Conservation (phyloP, 495 filamentous ascomycete species). For the Niebla homalea region DNA sequence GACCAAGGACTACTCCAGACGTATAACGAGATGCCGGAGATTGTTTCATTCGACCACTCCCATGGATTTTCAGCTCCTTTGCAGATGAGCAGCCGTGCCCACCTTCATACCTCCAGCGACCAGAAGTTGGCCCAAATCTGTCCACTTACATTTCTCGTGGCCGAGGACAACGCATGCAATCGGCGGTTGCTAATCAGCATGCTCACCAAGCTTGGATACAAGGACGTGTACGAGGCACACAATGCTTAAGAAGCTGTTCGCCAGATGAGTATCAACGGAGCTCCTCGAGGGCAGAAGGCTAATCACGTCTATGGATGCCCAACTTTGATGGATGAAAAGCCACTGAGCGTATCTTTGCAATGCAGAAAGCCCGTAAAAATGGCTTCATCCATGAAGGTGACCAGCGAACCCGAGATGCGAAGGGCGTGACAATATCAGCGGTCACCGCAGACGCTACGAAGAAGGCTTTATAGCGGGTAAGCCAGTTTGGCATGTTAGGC, state of each 20-base stretch:
- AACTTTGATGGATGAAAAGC: slow-evolving; percentile 73
- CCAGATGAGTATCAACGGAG: slow-evolving; percentile 34
- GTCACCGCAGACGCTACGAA: slow-evolving; percentile 69
- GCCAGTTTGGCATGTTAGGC: slow-evolving; percentile 57
- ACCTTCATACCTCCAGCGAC: slow-evolving; percentile 14
- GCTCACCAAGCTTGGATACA: slow-evolving; percentile 58
- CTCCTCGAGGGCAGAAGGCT: slow-evolving; percentile 13
- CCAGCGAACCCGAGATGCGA: slow-evolving; percentile 8
- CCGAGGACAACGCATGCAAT: slow-evolving; percentile 72
- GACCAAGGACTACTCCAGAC: too few relatives aligned
- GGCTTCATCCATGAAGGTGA: slow-evolving; percentile 10
- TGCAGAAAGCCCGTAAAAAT: slow-evolving; percentile 25
- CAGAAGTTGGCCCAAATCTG: slow-evolving; percentile 39
- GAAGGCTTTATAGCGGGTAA: slow-evolving; percentile 48
- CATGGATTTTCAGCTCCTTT: too few relatives aligned
- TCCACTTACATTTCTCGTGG: slow-evolving; percentile 60
- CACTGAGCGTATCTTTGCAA: slow-evolving; percentile 47
- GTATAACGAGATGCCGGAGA: too few relatives aligned
- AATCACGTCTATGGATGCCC: slow-evolving; percentile 75
- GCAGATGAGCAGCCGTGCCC: not conserved
- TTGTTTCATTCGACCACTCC: too few relatives aligned
- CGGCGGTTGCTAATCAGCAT: slow-evolving; percentile 59
- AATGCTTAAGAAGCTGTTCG: slow-evolving; percentile 63
- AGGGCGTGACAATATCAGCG: slow-evolving; percentile 39
- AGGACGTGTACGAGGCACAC: slow-evolving; percentile 50